A percentile compares a stretch with the other conserved stretches of the same genome.
These are phyloP conservation scores for Tulasnella calospora DNA, from an alignment of 768 basidiomycete genomes.

Conservation along the genomic window DNA sequence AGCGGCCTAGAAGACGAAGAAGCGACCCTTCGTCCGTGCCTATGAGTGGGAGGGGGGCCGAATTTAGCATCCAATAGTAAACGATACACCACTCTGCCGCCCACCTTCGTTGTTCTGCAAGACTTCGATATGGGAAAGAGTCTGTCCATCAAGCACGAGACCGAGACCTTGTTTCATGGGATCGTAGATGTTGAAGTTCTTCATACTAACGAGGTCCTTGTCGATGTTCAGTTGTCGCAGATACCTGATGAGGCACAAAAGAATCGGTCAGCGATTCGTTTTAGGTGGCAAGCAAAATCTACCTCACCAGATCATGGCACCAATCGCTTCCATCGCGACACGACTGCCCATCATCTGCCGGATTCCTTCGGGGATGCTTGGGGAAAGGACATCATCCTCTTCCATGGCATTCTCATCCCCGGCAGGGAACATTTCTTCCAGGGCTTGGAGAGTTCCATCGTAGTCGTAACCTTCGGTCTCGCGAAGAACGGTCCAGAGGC, in stretches of 20 bases:
- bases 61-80: background rate
- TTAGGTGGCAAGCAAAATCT: background rate
- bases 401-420: constrained; percentile 45
- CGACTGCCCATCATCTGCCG: constrained; percentile 61
- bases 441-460: constrained; percentile 60
- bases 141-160: constrained; percentile 87
- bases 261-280: background rate
- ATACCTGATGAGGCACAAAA: constrained; percentile 48
- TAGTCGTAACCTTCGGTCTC: constrained; percentile 77
- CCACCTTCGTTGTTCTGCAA: constrained; percentile 79
- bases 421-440: constrained; percentile 59
- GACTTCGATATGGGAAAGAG: constrained; percentile 91
- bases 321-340: constrained; percentile 76
- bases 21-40: constrained; percentile 85
- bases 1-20: constrained; percentile 72
- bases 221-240: constrained; percentile 92
- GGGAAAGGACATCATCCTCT: constrained; percentile 39
- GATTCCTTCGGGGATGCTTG: constrained; percentile 64
- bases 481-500: constrained; percentile 85
- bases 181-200: constrained; percentile 96
- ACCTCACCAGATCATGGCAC: constrained; percentile 81
- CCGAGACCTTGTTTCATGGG: constrained; percentile 88
- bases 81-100: background rate
- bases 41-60: background rate
- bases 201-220: constrained; percentile 90